Base-by-base conservation (phyloP, 352 stramenopile genomes). In the Globisporangium radiosum region DNA sequence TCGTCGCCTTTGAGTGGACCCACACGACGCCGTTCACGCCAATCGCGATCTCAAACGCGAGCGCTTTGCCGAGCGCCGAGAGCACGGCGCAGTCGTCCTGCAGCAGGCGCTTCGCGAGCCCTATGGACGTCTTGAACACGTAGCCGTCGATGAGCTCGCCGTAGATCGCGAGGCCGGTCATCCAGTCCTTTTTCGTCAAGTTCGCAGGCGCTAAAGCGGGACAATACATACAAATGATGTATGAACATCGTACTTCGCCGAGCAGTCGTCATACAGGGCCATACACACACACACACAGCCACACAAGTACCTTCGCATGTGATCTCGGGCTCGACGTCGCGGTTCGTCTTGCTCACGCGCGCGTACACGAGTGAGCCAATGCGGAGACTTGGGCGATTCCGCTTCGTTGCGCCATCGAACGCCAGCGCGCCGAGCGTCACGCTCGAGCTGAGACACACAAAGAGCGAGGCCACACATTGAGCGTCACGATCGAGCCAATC, bases 381-480 rank as follows among this genome's bases (percentile, higher is more conserved):
- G 58, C 88, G 85, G 37, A 99, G 82, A 38, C 87, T 93, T 4
- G 97, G 97, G 59, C 95, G 92, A 71, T 98, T 99, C 17, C 96
- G 81, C 75, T 99, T 99, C 3, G 91, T 98, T n/a, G 97, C 96
- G 33, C 97, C 97, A 72, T 99, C 96, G 65, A 99, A 99, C 42
- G 85, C 92, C 3, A 99, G 69, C 11, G 76, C 70, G 7, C 79
- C 78, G 13, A 94, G 66, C 11, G 69, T 87, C 56, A 78, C 82
- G 38, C 69, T 88, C 40, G 81, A 87, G 44, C 83, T 94, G 62
- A 25, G 48, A 40, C 13, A 39, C 8, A 25, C 25, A 25, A 2
- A 25, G 25, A 25, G 25, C 25, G 25, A 25, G 25, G 25, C 25
- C 25, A 25, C 25, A 25, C 25, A 25, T 25, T 25, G 25, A 25